phyloP scores from a whole-genome alignment of 2,329 filamentous ascomycete species.

The Paracorniculantispora psalliotae region DNA sequence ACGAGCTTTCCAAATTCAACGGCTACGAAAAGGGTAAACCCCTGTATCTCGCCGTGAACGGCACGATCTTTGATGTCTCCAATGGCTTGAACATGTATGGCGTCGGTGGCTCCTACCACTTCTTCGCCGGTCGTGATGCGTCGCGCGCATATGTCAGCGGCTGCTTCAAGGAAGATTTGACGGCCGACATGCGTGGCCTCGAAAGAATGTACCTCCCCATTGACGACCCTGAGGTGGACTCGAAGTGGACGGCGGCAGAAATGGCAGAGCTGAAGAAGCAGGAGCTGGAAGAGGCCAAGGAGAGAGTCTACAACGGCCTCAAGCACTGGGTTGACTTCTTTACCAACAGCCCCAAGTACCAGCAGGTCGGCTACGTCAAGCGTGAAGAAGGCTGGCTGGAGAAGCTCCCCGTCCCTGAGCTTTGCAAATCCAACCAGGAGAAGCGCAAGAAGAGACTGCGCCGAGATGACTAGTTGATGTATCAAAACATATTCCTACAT shows the following conservation, averaged over 20 bases:
- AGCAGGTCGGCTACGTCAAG: constrained; percentile 69
- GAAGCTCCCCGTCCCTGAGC: constrained; percentile 52
- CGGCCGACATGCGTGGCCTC: constrained; percentile 76
- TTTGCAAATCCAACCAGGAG: constrained; percentile 69
- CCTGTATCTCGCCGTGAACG: constrained; percentile 86
- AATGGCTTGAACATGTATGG: constrained; percentile 66
- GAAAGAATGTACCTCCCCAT: constrained; percentile 77
- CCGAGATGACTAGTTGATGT: background rate
- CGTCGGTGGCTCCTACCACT: constrained; percentile 78
- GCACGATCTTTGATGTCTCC: constrained; percentile 81
- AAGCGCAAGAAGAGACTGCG: constrained; percentile 43
- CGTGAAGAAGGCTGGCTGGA: constrained; percentile 57
- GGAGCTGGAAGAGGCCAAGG: constrained; percentile 61
- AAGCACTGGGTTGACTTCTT: constrained; percentile 85
- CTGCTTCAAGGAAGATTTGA: constrained; percentile 83
- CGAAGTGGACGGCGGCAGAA: constrained; percentile 49
- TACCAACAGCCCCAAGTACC: constrained; percentile 72
- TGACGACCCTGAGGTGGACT: constrained; percentile 59
- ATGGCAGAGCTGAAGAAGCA: constrained; percentile 49
- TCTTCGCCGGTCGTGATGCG: constrained; percentile 83
- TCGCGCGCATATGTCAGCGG: constrained; percentile 86
- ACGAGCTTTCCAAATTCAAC: constrained; percentile 69
- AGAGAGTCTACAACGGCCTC: constrained; percentile 62
- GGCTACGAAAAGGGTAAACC: constrained; percentile 70
- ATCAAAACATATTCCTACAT: background rate